phyloP scores from a whole-genome alignment of 371 early-diverging fungal species.

The Circinella minor region DNA sequence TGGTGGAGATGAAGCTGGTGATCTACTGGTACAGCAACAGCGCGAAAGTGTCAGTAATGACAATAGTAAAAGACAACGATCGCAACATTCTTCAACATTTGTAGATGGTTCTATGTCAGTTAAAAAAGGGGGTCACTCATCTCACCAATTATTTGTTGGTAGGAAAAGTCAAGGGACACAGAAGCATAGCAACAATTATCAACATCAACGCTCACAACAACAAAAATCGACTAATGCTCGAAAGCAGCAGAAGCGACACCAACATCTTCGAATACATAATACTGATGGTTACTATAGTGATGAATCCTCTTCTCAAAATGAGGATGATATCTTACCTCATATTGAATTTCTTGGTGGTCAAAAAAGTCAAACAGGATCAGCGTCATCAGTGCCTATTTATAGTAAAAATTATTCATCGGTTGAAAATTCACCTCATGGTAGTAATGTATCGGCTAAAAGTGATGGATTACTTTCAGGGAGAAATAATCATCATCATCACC shows the following conservation, averaged over 20 bases:
- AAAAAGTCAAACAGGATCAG: background rate
- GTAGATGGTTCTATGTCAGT: background rate
- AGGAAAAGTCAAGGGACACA: background rate
- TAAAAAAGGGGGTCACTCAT: background rate
- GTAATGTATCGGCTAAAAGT: slow-evolving; percentile 5
- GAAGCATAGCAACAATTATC: too few relatives aligned
- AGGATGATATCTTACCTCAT: background rate
- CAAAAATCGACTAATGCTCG: background rate
- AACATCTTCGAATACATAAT: background rate
- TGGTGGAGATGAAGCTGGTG: background rate
- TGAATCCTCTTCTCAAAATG: background rate
- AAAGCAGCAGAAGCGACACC: background rate
- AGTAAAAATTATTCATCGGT: slow-evolving; percentile 1
- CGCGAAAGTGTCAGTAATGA: background rate
- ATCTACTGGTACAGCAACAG: background rate
- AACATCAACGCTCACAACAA: background rate
- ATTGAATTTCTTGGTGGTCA: background rate
- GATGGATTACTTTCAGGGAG: background rate
- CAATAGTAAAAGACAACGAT: background rate
- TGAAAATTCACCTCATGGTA: slow-evolving; percentile 7
- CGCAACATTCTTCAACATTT: background rate
- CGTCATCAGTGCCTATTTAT: background rate
- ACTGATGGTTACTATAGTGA: background rate
- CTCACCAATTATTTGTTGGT: background rate
- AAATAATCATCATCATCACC: background rate